phyloP scores from a whole-genome alignment of 2,329 filamentous ascomycete species.

The Talaromyces islandicus region DNA sequence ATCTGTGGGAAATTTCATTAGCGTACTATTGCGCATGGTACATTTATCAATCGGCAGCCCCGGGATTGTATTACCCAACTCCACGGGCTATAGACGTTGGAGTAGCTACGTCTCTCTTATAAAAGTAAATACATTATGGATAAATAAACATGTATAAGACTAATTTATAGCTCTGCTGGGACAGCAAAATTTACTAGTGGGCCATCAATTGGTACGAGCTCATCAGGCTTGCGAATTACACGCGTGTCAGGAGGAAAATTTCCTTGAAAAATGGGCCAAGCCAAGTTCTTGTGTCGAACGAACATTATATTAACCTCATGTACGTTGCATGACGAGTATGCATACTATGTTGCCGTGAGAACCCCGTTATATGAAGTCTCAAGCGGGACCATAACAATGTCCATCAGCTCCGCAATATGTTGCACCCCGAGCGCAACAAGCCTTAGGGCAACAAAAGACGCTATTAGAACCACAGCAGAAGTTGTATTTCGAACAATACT shows the following conservation, averaged over 20 bases:
- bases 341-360: not conserved
- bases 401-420: not conserved
- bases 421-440: not conserved
- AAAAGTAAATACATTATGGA: not conserved
- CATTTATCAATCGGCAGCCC: not conserved
- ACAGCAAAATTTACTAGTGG: not conserved
- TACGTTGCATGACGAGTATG: not conserved
- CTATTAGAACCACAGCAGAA: not conserved
- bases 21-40: not conserved
- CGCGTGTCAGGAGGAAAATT: not conserved
- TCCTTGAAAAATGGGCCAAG: too few species aligned
- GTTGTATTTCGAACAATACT: not conserved
- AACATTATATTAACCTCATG: not conserved
- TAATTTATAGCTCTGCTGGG: not conserved
- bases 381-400: not conserved
- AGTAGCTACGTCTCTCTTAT: not conserved
- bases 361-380: not conserved
- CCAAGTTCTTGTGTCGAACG: too few species aligned
- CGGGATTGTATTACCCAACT: not conserved
- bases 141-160: not conserved
- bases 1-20: not conserved
- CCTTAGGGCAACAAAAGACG: not conserved
- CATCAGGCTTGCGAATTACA: not conserved
- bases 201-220: not conserved
- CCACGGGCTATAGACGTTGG: not conserved